A percentile compares a stretch with the other conserved stretches of the same genome.
phyloP scores from a whole-genome alignment of 208 protist genomes.

The Trypanosoma melophagium region DNA sequence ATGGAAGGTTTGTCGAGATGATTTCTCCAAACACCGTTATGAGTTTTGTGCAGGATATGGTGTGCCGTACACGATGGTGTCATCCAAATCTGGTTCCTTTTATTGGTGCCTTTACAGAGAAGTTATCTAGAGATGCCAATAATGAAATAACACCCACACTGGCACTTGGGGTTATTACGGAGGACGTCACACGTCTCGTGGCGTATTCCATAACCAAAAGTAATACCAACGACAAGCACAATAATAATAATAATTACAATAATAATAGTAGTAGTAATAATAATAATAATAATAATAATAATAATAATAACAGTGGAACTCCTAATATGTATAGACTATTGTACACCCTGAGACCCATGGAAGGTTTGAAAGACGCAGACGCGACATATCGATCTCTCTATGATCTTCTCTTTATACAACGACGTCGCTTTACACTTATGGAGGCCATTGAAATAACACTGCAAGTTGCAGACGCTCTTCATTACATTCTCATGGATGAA shows the following conservation, averaged over 20 bases:
- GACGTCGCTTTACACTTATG: slow-evolving; percentile 35
- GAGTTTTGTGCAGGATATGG: slow-evolving; percentile 60
- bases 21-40: slow-evolving; percentile 34
- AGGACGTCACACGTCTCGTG: slow-evolving; percentile 21
- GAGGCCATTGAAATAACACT: slow-evolving; percentile 49
- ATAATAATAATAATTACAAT: neutral
- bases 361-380: neutral
- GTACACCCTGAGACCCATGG: slow-evolving; percentile 3
- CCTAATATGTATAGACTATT: neutral
- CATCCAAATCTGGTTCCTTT: slow-evolving; percentile 59
- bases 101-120: slow-evolving; percentile 65
- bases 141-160: slow-evolving; percentile 7
- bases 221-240: neutral
- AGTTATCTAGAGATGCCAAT: neutral
- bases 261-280: neutral
- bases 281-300: neutral
- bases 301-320: neutral
- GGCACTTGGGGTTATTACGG: slow-evolving; percentile 42
- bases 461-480: slow-evolving; percentile 62
- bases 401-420: slow-evolving; percentile 37
- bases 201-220: neutral
- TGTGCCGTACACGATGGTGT: slow-evolving; percentile 50
- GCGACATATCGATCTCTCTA: slow-evolving; percentile 19
- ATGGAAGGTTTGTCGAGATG: neutral
- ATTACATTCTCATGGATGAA: slow-evolving; percentile 70